Conservation (phyloP, 2,329 filamentous ascomycete genomes). For the Trichoderma hamatum region DNA sequence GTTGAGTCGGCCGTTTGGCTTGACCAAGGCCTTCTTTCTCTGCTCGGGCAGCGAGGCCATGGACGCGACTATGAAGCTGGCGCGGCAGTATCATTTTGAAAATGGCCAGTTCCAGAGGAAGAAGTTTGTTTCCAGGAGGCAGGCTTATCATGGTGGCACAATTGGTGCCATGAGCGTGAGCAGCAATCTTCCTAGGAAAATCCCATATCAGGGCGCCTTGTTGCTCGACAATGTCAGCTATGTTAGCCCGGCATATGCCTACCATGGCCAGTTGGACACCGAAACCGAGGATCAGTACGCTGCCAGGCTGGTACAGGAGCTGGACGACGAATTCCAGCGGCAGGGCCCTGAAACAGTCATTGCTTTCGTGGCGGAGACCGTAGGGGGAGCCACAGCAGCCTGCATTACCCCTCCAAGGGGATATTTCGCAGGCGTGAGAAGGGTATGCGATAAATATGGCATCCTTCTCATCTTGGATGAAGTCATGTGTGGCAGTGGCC, state of each 20-base stretch:
- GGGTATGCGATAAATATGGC: slow-evolving; percentile 70
- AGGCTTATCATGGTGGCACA: slow-evolving; percentile 54
- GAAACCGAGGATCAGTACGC: slow-evolving; percentile 66
- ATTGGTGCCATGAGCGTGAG: slow-evolving; percentile 67
- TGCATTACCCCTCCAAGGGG: slow-evolving; percentile 67
- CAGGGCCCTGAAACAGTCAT: slow-evolving; percentile 68
- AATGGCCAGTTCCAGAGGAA: slow-evolving; percentile 40
- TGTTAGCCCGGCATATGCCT: slow-evolving; percentile 69
- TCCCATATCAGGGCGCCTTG: slow-evolving; percentile 55
- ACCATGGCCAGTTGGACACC: slow-evolving; percentile 54
- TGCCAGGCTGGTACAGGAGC: slow-evolving; percentile 60
- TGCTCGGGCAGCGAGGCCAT: slow-evolving; percentile 44
- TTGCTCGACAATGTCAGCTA: slow-evolving; percentile 52
- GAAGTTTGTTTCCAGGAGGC: slow-evolving; percentile 47
- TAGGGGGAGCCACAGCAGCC: slow-evolving; percentile 69
- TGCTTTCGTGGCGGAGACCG: slow-evolving; percentile 73
- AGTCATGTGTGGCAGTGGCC: slow-evolving; percentile 70
- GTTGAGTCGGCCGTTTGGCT: slow-evolving; percentile 39
- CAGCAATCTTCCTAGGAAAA: slow-evolving; percentile 62
- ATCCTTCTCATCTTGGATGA: slow-evolving; percentile 79
- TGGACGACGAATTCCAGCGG: slow-evolving; percentile 67
- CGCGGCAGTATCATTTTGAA: slow-evolving; percentile 53
- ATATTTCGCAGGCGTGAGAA: slow-evolving; percentile 70
- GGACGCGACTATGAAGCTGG: slow-evolving; percentile 54
- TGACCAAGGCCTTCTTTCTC: slow-evolving; percentile 45